Evolutionary conservation across 768 basidiomycete species (phyloP), one percentile per base, ranked within the genome.

Genomic region (Cyathus striatus): DNA sequence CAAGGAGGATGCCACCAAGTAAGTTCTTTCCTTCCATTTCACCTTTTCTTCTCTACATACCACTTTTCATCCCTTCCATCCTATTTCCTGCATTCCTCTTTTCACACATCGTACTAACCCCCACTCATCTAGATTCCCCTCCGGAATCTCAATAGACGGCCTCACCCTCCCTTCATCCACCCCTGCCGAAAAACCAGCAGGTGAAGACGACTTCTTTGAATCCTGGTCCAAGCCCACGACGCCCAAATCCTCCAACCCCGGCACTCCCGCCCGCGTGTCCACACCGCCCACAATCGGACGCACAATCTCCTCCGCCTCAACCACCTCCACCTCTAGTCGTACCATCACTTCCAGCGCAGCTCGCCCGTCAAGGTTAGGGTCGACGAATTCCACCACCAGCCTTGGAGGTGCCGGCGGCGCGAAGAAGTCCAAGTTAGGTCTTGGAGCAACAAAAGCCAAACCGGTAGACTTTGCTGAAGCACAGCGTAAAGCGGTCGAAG

Each of bases 201-300:
- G n/a, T n/a, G 91, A 91, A 41, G 94, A 96, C 6, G 94, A 97
- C 59, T 99, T 99, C 65, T 99, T 97, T 67, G 83, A 90, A 37
- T 87, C 90, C 21, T 98, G 95, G 94, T 92, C 94, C 49, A 95
- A 95, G 60, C 85, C 90, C 1, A 65, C 72, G 24, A 75, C 77
- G 5, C 75, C 78, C 4, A 80, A 76, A 57, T 49, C 76, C 1
- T 72, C 78, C 12, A 55, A 72, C 3, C 63, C 82, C 9, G 62
- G 76, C n/a, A 68, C 80, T 3, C 68, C 30, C 30, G 30, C 76
- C 3, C 64, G 76, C 25, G 61, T 70, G 17, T 53, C 73, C 1
- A 66, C 75, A 1, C 79, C 82, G 3, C 83, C 86, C 13, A 68
- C 73, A 22, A 63, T 86, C 32, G 83, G 83, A 9, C 72, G 78